Base-by-base conservation (phyloP, 1,284 basidiomycete genomes). In the Mycena sp. region DNA sequence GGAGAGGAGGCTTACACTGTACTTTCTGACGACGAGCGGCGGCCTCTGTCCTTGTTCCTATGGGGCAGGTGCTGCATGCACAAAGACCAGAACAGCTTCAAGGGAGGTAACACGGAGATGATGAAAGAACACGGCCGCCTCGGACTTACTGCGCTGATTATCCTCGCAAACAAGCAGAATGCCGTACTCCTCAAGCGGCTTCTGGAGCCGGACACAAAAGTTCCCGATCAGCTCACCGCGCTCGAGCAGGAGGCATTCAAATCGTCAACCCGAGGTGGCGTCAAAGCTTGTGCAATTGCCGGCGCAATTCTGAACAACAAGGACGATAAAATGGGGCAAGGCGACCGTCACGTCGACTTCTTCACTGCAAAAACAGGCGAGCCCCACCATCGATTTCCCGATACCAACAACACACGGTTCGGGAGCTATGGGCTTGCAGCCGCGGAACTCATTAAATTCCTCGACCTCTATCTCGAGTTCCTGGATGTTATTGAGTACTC, bases 31-130 rank as follows among this genome's bases (percentile, higher is more conserved):
- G 49, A 26, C 57, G 64, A 32, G 50, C 68, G 50, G 32, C 60
- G 37, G 23, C 28, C 6, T 23, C 56, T 26, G 32, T 58, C 26
- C 40, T 44, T 23, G 61, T 70, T 35, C 37, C 40, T 70, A 4
- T 72, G 69, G 68, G 49, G 53, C 14, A 70, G 71, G 2, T 74
- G 71, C 44, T 62, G 63, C 23, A 73, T 73, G 72, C 71, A 73
- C 49, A 72, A 73, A 38, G 71, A 72, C n/a, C 41, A 70, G 52
- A 74, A 74, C 58, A 58, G 64, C 12, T 61, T 65, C 26, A 71
- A 73, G 54, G 69, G 69, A 1, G 74, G 76, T 0, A 69, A 67
- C 49, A n/a, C 50, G 7, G 28, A 19, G 14, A 71, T 74, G 70
- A 40, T 56, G 23, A 44, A n/a, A 17, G 55, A 32, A n/a, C n/a